A percentile compares a stretch with the other conserved stretches of the same genome.
phyloP scores from a whole-genome alignment of 176 grass and related monocot genomes.

The Musa itinerans region DNA sequence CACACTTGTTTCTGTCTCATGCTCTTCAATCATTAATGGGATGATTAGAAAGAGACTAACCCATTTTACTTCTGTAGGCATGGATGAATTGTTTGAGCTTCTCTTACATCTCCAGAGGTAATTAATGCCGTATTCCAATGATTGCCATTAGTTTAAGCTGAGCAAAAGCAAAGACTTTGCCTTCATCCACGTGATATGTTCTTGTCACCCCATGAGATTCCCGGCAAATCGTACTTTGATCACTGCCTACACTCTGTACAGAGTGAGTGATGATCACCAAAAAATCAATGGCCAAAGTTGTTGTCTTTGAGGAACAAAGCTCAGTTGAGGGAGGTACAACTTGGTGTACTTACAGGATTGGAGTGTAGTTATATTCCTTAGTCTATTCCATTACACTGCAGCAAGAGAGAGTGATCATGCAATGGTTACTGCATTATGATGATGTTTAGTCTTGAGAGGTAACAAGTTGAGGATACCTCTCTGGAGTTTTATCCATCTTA shows the following conservation, averaged over 20 bases:
- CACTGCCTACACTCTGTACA: neutral
- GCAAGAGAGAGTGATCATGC: no score
- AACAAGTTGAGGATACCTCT: no score
- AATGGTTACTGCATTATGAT: no score
- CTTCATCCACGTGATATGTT: conserved; percentile 5
- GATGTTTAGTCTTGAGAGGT: no score
- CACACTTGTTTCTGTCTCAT: neutral
- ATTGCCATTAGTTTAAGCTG: conserved; percentile 13
- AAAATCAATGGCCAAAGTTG: neutral
- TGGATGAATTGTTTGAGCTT: neutral
- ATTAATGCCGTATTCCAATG: neutral
- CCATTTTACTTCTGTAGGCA: no score
- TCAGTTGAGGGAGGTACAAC: no score
- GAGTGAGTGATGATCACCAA: neutral
- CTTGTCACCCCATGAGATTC: neutral
- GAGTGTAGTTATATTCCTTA: neutral
- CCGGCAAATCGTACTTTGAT: neutral
- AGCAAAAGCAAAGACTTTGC: neutral
- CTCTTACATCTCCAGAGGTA: neutral
- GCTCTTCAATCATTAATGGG: neutral
- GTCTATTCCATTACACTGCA: no score
- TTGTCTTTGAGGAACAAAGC: no score
- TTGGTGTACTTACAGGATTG: neutral
- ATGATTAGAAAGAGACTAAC: neutral
- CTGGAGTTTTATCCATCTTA: no score